phyloP scores from a whole-genome alignment of 2,329 filamentous ascomycete species.

The Fusarium duplospermum region DNA sequence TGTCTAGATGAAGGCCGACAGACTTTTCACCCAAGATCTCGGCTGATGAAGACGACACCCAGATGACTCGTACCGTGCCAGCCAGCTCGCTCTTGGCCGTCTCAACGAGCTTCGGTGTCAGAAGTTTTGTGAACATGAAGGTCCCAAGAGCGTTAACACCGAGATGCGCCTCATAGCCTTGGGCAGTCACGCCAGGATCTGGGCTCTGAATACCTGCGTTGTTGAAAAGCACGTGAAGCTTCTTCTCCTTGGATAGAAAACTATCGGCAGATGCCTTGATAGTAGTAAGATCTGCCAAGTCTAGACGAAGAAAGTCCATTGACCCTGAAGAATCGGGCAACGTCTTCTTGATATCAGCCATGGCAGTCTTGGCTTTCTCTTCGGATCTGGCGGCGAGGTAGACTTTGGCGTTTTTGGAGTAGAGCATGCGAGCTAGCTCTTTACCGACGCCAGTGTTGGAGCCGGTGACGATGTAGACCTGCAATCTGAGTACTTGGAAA shows the following conservation, averaged over 20 bases:
- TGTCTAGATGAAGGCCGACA: not conserved
- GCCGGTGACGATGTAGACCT: constrained; percentile 63
- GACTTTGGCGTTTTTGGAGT: constrained; percentile 62
- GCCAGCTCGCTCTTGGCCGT: not conserved
- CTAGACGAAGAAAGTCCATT: constrained; percentile 48
- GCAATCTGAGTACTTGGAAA: not conserved
- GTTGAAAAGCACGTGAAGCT: constrained; percentile 58
- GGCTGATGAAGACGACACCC: not conserved
- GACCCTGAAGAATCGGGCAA: not conserved
- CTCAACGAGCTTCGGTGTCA: not conserved
- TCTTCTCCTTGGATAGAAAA: constrained; percentile 52
- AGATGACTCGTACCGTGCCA: not conserved
- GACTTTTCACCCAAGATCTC: not conserved
- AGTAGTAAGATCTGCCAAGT: constrained; percentile 55
- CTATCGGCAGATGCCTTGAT: constrained; percentile 51
- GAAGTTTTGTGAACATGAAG: not conserved
- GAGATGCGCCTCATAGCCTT: constrained; percentile 48
- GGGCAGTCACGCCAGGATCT: constrained; percentile 19
- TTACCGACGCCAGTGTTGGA: constrained; percentile 58
- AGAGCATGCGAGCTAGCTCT: constrained; percentile 65
- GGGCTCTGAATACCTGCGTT: constrained; percentile 45
- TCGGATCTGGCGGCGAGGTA: constrained; percentile 63
- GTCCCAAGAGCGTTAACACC: not conserved
- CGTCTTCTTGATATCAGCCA: constrained; percentile 40
- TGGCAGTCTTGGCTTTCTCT: constrained; percentile 42